Base-by-base conservation (phyloP, 495 filamentous ascomycete species). In the Antarctomyces pellizariae region DNA sequence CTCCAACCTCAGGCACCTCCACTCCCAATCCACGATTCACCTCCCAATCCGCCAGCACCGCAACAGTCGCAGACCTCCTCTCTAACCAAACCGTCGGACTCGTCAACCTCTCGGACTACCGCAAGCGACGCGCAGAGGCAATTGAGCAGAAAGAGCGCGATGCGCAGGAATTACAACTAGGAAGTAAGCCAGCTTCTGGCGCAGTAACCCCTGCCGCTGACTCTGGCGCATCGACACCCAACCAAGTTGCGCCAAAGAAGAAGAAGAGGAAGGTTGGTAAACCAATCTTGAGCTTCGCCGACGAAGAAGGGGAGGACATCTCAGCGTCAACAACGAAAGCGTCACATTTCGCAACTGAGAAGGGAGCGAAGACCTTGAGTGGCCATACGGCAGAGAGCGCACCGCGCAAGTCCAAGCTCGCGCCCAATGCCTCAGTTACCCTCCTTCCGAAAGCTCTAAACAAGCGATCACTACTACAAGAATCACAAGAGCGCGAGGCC, bases 81-180 rank as follows among this genome's bases (percentile, higher is more conserved):
- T 82, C 79, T 36, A 79, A 72, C 20, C 75, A 82, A 44, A 97
- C 86, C 1, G 82, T 91, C 28, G 86, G 86, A 23, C 69, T 97
- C 8, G 86, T 95, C 22, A 62, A 78, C 30, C 68, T 93, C 21
- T 75, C 71, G 37, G 86, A 95, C 45, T 97, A 93, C 54, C 82
- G 86, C 48, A 95, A 97, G 50, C 71, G 86, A 20, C 80, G 86
- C 47, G 84, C 82, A 36, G 79, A 97, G 48, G 78, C 83, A 15
- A 55, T 90, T 16, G 86, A 95, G 48, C 76, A 79, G 43, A 84
- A 83, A 43, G 75, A 82, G 38, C 63, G 75, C 31, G 79, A 86
- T 44, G 73, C 71, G 2, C 67, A 78, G 37, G 63, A 64, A 24
- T 62, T 67, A 21, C 54, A 59, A 32, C 47, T 60, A n/a, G 39